Percentiles rank a stretch among this genome's conserved stretches.
Conservation (phyloP, 2,329 filamentous ascomycete genomes). For the Lecanicillium sp. region DNA sequence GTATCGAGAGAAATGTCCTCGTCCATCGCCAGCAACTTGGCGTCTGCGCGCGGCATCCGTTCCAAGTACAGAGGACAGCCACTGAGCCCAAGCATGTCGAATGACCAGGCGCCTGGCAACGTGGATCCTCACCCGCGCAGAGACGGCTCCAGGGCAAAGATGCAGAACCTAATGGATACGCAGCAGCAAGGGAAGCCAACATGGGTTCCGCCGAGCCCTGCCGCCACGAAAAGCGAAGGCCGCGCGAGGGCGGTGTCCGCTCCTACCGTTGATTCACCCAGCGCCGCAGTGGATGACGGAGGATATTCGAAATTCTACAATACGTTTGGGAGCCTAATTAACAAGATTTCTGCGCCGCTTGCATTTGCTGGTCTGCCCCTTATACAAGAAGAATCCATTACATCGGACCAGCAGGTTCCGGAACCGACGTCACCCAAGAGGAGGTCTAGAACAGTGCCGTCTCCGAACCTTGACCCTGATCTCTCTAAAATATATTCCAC, state of each 20-base stretch:
- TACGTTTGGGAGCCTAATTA: constrained; percentile 83
- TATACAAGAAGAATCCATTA: constrained; percentile 39
- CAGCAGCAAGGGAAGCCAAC: constrained; percentile 43
- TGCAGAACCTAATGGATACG: constrained; percentile 48
- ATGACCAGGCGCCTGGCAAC: constrained; percentile 64
- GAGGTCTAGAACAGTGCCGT: constrained; percentile 25
- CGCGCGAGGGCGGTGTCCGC: constrained; percentile 17
- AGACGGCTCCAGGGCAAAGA: constrained; percentile 42
- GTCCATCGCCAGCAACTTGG: constrained; percentile 82
- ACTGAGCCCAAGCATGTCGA: constrained; percentile 64
- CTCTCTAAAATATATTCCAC: constrained; percentile 77
- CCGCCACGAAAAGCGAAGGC: constrained; percentile 16
- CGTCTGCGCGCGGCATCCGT: constrained; percentile 74
- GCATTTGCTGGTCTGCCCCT: constrained; percentile 90
- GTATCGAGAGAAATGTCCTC: constrained; percentile 64
- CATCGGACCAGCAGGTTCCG: constrained; percentile 22
- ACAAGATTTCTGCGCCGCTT: constrained; percentile 79
- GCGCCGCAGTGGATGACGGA: constrained; percentile 49
- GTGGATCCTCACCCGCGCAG: constrained; percentile 50
- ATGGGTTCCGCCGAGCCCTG: constrained; percentile 38
- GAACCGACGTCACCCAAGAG: constrained; percentile 28
- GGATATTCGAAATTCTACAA: constrained; percentile 88
- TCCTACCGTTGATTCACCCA: constrained; percentile 17
- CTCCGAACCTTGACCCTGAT: constrained; percentile 55
- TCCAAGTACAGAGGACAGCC: constrained; percentile 58